Conservation (phyloP, 441 rosid species). For the Arabidopsis hybrid region DNA sequence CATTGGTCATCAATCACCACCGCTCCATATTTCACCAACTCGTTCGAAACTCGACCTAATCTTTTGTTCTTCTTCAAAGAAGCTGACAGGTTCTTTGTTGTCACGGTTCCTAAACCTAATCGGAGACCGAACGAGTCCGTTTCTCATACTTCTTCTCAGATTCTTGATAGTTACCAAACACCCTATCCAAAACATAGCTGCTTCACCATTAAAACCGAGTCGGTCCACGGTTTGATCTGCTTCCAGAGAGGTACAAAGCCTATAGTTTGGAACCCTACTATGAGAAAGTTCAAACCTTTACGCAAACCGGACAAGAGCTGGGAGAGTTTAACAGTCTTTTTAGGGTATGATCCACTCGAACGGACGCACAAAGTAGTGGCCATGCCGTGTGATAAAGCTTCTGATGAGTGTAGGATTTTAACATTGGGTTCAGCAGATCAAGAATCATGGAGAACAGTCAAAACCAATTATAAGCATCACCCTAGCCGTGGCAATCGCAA, state of each 20-base stretch:
- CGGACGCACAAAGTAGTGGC: constrained; percentile 5
- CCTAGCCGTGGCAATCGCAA: background rate
- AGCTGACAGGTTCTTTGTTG: background rate
- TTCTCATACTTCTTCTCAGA: background rate
- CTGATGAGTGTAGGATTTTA: background rate
- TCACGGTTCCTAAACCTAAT: background rate
- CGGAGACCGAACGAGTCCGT: background rate
- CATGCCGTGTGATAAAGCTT: background rate
- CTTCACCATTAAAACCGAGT: background rate
- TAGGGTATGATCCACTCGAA: constrained; percentile 15
- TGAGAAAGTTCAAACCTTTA: constrained; percentile 2
- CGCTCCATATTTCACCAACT: constrained; percentile 4
- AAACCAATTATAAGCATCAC: background rate
- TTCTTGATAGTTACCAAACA: background rate
- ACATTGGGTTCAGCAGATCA: constrained; percentile 21
- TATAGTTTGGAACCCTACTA: constrained; percentile 23
- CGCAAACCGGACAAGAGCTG: background rate
- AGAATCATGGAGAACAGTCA: constrained; percentile 30
- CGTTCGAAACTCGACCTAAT: constrained; percentile 5
- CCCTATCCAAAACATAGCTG: background rate
- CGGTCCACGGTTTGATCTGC: constrained; percentile 36
- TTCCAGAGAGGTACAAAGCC: background rate
- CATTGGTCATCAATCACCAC: constrained; percentile 26
- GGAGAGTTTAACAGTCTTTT: background rate
- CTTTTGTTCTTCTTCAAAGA: constrained; percentile 13